These are phyloP conservation scores for Ophiobolus disseminans DNA, from an alignment of 2,329 filamentous ascomycete species.

Conservation along the genomic window DNA sequence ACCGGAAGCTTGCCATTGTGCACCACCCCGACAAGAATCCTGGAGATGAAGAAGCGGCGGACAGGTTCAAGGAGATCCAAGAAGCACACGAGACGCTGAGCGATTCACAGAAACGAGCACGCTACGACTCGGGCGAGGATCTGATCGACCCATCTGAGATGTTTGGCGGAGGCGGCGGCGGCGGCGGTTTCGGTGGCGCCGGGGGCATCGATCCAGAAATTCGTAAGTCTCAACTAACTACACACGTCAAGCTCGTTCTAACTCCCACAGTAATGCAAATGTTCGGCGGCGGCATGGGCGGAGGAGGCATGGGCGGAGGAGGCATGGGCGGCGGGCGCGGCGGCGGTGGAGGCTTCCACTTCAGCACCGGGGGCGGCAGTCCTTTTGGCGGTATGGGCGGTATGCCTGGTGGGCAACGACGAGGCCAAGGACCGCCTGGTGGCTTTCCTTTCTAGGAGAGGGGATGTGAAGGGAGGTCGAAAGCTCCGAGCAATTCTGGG, in stretches of 20 bases:
- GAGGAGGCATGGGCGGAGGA: constrained; percentile 15
- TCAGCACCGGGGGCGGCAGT: constrained; percentile 50
- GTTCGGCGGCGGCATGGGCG: constrained; percentile 57
- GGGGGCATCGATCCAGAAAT: constrained; percentile 53
- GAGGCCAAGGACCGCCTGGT: constrained; percentile 41
- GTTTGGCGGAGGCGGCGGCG: constrained; percentile 68
- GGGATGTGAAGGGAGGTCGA: no score
- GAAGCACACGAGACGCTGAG: constrained; percentile 97
- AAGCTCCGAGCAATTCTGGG: no score
- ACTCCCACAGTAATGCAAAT: constrained; percentile 46
- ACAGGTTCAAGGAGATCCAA: constrained; percentile 96
- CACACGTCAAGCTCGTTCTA: constrained; percentile 1
- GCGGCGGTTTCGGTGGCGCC: constrained; percentile 51
- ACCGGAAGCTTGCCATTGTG: constrained; percentile 90
- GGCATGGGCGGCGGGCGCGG: constrained; percentile 55
- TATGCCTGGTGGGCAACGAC: constrained; percentile 42
- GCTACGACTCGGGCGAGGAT: constrained; percentile 93
- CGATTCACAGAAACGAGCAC: constrained; percentile 89
- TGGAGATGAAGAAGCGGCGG: constrained; percentile 80
- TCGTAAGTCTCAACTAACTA: constrained; percentile 25
- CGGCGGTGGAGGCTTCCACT: constrained; percentile 59
- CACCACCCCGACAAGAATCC: constrained; percentile 99
- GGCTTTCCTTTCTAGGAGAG: constrained; percentile 44
- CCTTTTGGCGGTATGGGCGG: constrained; percentile 47
- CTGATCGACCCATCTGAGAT: constrained; percentile 87